phyloP scores from a whole-genome alignment of 2,329 filamentous ascomycete species.

The Orbilia ellipsospora region DNA sequence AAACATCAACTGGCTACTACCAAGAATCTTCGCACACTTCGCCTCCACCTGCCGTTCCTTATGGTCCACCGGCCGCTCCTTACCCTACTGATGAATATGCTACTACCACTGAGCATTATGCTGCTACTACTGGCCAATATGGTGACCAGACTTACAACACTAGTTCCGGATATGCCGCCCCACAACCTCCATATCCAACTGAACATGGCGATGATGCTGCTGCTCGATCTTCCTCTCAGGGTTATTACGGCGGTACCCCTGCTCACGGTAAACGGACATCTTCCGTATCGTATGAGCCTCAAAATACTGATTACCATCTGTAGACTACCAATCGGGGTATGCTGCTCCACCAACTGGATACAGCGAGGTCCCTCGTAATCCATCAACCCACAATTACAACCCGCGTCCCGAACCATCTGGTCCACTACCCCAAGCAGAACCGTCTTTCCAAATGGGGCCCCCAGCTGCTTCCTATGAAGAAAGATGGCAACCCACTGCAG shows the following conservation, averaged over 20 bases:
- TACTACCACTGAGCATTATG: conserved; percentile 11
- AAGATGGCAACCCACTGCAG: conserved; percentile 47
- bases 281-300: not conserved
- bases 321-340: conserved; percentile 38
- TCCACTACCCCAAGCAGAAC: conserved; percentile 43
- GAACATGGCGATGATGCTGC: conserved; percentile 30
- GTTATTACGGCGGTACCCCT: conserved; percentile 30
- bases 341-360: conserved; percentile 17
- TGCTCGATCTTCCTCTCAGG: conserved; percentile 12
- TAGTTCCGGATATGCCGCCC: conserved; percentile 26
- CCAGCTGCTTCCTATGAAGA: conserved; percentile 10
- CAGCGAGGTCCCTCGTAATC: conserved; percentile 43
- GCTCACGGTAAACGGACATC: conserved; percentile 18
- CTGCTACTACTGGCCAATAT: conserved; percentile 15
- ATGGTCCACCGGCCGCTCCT: conserved; percentile 20
- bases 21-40: conserved; percentile 21
- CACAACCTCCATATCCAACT: conserved; percentile 27
- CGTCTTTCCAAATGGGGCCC: conserved; percentile 28
- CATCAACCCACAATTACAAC: conserved; percentile 36
- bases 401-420: conserved; percentile 46
- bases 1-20: conserved; percentile 35
- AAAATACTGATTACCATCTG: conserved; percentile 9
- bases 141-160: conserved; percentile 28
- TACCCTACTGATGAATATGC: conserved; percentile 16
- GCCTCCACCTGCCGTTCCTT: conserved; percentile 33